Evolutionary conservation across 1,139 yeast genomes (phyloP).

Genomic region (Kodamaea plutei): DNA sequence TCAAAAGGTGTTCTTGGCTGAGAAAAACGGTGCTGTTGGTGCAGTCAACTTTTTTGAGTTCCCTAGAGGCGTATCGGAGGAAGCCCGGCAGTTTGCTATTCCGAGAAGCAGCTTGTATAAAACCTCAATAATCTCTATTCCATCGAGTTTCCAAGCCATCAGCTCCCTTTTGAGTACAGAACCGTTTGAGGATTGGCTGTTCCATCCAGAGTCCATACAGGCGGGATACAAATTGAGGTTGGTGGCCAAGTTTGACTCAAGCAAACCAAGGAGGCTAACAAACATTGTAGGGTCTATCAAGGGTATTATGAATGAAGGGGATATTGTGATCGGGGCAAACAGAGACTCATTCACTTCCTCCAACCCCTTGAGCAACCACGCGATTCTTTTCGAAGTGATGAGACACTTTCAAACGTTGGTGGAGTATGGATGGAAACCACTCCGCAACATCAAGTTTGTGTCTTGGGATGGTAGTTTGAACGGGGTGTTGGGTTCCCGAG

Average conservation of each 20-base stretch:
- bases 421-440: constrained; percentile 42
- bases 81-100: constrained; percentile 15
- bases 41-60: constrained; percentile 25
- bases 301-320: constrained; percentile 42
- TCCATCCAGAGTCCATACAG: constrained; percentile 19
- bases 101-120: constrained; percentile 20
- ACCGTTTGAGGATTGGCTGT: constrained; percentile 25
- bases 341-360: constrained; percentile 38
- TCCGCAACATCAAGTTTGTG: constrained; percentile 38
- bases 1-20: constrained; percentile 28
- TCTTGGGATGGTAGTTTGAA: constrained; percentile 43
- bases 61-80: constrained; percentile 4
- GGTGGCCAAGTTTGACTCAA: constrained; percentile 14
- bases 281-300: constrained; percentile 35
- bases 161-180: constrained; percentile 4
- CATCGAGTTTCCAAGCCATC: constrained; percentile 16
- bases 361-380: constrained; percentile 41
- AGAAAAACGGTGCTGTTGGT: constrained; percentile 27
- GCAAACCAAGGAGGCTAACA: constrained; percentile 19
- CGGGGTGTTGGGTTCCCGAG: constrained; percentile 33
- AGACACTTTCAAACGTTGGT: constrained; percentile 32
- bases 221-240: constrained; percentile 18
- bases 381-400: constrained; percentile 39
- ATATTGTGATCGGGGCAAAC: constrained; percentile 39
- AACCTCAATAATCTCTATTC: constrained; percentile 30